Evolutionary conservation across 169 alveolate genomes (phyloP), one percentile per base, ranked within the genome.

Genomic region (Eimeria tenella): DNA sequence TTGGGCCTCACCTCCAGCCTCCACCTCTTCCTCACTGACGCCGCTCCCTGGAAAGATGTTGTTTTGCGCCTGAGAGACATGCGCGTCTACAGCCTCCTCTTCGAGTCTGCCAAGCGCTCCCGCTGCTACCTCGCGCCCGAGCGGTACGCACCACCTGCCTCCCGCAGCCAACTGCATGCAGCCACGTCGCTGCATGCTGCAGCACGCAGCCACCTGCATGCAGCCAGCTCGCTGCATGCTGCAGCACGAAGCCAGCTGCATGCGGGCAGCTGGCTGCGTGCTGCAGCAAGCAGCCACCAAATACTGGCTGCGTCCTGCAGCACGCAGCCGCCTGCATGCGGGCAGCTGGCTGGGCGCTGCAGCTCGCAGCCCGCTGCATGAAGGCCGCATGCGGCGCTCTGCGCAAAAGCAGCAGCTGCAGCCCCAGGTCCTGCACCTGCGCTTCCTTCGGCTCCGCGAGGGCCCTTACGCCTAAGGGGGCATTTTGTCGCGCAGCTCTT

Each of bases 111-210:
- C 93, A 94, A 58, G 96, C 95, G 86, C 95, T 81, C 92, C 60
- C 82, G 96, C 9, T 98, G 99, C 93, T 96, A 98, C 89, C 82
- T 97, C 11, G 98, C 98, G 4, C 98, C 99, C 0, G 99, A 98
- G 87, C 81, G 98, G 95, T 97, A 94, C 75, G 25, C n/a, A 31
- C 42, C 42, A 31, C 4, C 42, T 31, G 42, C 42, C 42, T 2
- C 42, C 42, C 42, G 42, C 42, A 31, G 42, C 42, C 42, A 31
- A 31, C 42, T 31, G 42, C 42, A 31, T 31, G 42, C 42, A 31
- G 42, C 42, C 42, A 31, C 42, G 0, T 31, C 42, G 42, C 19
- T 17, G 68, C 68, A 58, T 58, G 68, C 68, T 58, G 11, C 68
- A 17, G 68, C 65, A 56, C 65, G 65, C 65, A 7, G 7, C 65